Evolutionary conservation across 192 early-diverging fungal genomes (phyloP).

Genomic region (Coemansia sp.): DNA sequence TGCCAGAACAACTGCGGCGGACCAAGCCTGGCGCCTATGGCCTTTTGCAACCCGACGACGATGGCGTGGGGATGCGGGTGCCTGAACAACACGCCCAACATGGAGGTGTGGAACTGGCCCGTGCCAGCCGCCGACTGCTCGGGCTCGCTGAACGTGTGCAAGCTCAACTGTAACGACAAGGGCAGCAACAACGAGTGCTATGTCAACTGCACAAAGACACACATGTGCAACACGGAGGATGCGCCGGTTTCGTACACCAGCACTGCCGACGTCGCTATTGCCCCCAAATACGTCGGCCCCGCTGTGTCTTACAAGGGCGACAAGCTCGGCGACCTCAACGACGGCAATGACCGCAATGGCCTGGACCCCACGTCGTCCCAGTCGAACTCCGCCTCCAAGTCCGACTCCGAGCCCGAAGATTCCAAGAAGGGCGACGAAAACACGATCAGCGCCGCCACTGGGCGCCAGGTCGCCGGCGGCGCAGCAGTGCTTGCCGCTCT

Average conservation of each 20-base stretch:
- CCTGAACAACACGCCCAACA: constrained; percentile 45
- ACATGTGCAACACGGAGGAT: constrained; percentile 54
- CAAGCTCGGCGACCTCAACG: constrained; percentile 50
- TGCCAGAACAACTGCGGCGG: constrained; percentile 59
- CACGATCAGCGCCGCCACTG: constrained; percentile 4
- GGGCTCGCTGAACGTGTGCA: constrained; percentile 38
- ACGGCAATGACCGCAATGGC: constrained; percentile 45
- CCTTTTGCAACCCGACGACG: constrained; percentile 59
- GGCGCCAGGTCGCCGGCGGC: constrained; percentile 14
- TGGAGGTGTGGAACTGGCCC: constrained; percentile 54
- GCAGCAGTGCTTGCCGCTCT: constrained; percentile 6
- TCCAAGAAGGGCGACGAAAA: neutral
- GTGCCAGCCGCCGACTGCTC: constrained; percentile 53
- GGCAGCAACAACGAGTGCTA: constrained; percentile 38
- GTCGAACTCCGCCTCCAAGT: constrained; percentile 3
- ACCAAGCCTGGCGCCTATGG: constrained; percentile 46
- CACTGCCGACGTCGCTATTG: constrained; percentile 2
- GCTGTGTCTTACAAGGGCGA: constrained; percentile 55
- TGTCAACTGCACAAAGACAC: constrained; percentile 32
- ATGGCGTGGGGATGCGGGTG: constrained; percentile 63
- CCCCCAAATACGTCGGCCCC: constrained; percentile 46
- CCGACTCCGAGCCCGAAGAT: neutral
- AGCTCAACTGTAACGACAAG: constrained; percentile 32
- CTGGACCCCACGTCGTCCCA: neutral
- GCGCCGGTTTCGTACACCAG: constrained; percentile 55